phyloP scores from a whole-genome alignment of 83 land plant species.

The Diphasiastrum complanatum region DNA sequence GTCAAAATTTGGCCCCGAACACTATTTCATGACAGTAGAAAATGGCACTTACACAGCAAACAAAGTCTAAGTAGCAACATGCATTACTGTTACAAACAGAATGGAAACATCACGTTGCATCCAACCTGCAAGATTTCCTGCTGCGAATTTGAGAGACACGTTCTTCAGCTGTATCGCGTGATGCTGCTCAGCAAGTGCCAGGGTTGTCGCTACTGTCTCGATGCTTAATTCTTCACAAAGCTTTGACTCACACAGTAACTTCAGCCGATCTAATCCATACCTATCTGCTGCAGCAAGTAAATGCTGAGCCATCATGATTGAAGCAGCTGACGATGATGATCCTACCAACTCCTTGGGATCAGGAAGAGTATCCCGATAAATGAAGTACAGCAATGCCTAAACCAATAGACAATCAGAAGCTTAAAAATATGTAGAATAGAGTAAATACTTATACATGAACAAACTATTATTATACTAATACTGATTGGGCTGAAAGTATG shows the following conservation, averaged over 20 bases:
- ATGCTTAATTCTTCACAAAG: conserved; percentile 75
- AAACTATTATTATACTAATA: too few relatives aligned
- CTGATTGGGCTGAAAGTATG: too few relatives aligned
- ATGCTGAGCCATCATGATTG: conserved; percentile 84
- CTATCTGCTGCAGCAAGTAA: conserved; percentile 91
- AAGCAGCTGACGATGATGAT: conserved; percentile 48
- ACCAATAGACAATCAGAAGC: conserved; percentile 14
- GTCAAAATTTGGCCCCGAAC: too few relatives aligned
- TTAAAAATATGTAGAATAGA: too few relatives aligned
- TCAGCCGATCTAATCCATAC: conserved; percentile 80
- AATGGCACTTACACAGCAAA: too few relatives aligned
- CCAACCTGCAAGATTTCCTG: conserved; percentile 78
- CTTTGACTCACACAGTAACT: conserved; percentile 70
- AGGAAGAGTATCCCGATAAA: conserved; percentile 77
- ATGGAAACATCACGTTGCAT: too few relatives aligned
- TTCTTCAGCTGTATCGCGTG: conserved; percentile 76
- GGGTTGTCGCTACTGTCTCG: conserved; percentile 90
- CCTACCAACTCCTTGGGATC: conserved; percentile 78
- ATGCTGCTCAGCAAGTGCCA: conserved; percentile 94
- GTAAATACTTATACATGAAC: too few relatives aligned
- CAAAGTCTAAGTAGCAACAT: too few relatives aligned
- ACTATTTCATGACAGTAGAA: too few relatives aligned
- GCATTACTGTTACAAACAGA: too few relatives aligned
- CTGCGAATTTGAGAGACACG: conserved; percentile 84
- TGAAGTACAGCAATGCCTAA: conserved; percentile 81